Evolutionary conservation across 805 yeast genomes (phyloP).

Genomic region (Yamadazyma kitorensis): DNA sequence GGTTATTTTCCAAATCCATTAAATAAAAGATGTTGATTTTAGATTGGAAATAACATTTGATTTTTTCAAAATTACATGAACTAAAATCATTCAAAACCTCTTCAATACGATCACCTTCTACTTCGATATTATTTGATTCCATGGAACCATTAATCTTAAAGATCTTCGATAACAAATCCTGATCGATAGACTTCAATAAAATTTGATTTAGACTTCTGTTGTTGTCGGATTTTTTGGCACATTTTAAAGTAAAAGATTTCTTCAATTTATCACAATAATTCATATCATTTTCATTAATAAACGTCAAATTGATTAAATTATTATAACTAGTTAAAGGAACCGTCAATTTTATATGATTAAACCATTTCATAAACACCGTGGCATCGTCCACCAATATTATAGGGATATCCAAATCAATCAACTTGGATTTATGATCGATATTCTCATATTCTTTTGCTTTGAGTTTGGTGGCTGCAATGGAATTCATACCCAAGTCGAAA

Average conservation of each 20-base stretch:
- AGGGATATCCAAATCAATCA: slow-evolving; percentile 12
- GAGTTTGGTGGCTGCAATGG: too few species aligned
- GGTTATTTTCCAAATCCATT: slow-evolving; percentile 15
- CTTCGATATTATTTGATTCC: too few species aligned
- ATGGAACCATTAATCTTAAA: too few species aligned
- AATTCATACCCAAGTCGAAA: too few species aligned
- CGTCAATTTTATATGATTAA: slow-evolving; percentile 4
- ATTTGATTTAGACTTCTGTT: slow-evolving; percentile 8
- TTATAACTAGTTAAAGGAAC: slow-evolving; percentile 10
- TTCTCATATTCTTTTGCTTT: too few species aligned
- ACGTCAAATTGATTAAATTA: slow-evolving; percentile 8
- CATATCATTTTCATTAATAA: slow-evolving; percentile 8
- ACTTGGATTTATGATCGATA: too few species aligned
- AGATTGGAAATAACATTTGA: slow-evolving; percentile 17
- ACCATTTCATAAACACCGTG: slow-evolving; percentile 12
- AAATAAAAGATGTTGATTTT: slow-evolving; percentile 16
- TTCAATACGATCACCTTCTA: not conserved
- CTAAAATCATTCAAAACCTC: slow-evolving; percentile 1
- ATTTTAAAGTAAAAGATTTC: slow-evolving; percentile 3
- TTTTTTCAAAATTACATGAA: slow-evolving; percentile 16
- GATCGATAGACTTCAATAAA: slow-evolving; percentile 9
- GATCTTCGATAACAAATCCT: slow-evolving; percentile 1
- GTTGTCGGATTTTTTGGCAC: not conserved
- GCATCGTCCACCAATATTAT: slow-evolving; percentile 8
- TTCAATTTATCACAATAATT: slow-evolving; percentile 7